phyloP scores from a whole-genome alignment of 2,329 filamentous ascomycete genomes.

The Diaporthe eres region DNA sequence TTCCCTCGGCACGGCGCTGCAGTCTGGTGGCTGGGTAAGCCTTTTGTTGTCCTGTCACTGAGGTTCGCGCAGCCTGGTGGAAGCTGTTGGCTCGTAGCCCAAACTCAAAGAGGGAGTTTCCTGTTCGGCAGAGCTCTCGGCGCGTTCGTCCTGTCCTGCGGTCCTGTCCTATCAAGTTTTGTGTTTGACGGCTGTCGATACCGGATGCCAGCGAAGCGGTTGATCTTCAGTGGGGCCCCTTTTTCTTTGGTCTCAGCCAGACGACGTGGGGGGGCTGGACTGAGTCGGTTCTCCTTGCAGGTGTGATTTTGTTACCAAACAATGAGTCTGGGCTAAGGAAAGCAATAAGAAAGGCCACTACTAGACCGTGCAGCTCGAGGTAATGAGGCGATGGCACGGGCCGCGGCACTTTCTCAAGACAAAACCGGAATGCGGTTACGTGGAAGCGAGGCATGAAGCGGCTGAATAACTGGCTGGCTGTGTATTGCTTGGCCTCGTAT shows the following conservation, averaged over 20 bases:
- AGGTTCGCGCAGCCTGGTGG: not conserved
- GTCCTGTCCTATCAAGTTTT: not conserved
- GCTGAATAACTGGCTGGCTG: slow-evolving; percentile 19
- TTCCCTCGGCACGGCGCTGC: slow-evolving; percentile 30
- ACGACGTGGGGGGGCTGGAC: slow-evolving; percentile 13
- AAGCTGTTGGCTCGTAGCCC: not conserved
- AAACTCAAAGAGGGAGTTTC: slow-evolving; percentile 18
- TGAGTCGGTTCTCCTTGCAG: not conserved
- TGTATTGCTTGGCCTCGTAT: slow-evolving; percentile 25
- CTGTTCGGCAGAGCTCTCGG: not conserved
- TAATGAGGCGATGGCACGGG: not conserved
- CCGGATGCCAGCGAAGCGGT: slow-evolving; percentile 20
- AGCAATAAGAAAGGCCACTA: not conserved
- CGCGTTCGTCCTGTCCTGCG: slow-evolving; percentile 13
- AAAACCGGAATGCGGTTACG: slow-evolving; percentile 14
- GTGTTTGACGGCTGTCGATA: slow-evolving; percentile 7
- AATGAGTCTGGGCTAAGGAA: slow-evolving; percentile 11
- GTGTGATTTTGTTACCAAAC: not conserved
- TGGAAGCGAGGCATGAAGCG: slow-evolving; percentile 19
- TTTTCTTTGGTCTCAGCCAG: slow-evolving; percentile 24
- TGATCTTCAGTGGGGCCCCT: slow-evolving; percentile 2
- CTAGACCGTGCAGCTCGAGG: not conserved
- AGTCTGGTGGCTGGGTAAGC: slow-evolving; percentile 12
- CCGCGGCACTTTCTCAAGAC: not conserved
- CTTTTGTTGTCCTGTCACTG: not conserved